Conservation (phyloP, 169 alveolate species). For the Cystoisospora suis region DNA sequence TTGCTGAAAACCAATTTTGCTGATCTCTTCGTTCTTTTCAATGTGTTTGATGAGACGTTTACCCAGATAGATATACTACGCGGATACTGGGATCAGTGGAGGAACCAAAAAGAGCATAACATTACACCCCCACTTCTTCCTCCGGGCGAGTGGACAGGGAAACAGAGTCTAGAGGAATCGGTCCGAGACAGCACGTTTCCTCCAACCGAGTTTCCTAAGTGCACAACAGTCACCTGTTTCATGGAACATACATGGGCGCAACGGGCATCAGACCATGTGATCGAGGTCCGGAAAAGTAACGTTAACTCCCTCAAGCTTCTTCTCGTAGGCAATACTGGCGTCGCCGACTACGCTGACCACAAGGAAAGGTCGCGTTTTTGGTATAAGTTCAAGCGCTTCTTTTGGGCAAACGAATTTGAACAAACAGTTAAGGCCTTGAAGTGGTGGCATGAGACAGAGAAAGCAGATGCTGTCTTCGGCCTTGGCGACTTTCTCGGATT, state of each 20-base stretch:
- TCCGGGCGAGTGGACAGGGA: background rate
- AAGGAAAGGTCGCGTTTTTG: background rate
- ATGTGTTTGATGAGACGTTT: slow-evolving; percentile 31
- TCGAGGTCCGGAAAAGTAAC: background rate
- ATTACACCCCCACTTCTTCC: slow-evolving; percentile 36
- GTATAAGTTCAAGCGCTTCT: background rate
- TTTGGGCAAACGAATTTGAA: slow-evolving; percentile 24
- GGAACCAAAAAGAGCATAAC: background rate
- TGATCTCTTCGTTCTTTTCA: slow-evolving; percentile 34
- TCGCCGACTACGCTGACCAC: background rate
- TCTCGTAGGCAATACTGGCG: slow-evolving; percentile 42
- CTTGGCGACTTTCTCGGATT: slow-evolving; percentile 39
- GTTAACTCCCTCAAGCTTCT: slow-evolving; percentile 47
- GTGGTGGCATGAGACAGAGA: slow-evolving; percentile 32
- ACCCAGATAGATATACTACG: slow-evolving; percentile 31
- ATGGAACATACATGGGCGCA: slow-evolving; percentile 18
- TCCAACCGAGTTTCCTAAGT: slow-evolving; percentile 30
- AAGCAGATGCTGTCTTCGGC: slow-evolving; percentile 46
- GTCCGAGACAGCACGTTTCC: background rate
- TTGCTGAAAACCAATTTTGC: slow-evolving; percentile 37
- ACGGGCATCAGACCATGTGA: background rate
- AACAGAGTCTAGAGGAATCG: background rate
- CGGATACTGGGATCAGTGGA: slow-evolving; percentile 29
- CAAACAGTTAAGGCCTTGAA: slow-evolving; percentile 30
- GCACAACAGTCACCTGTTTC: slow-evolving; percentile 44